Conservation (phyloP, 495 filamentous ascomycete genomes). For the Penicillium salamii region DNA sequence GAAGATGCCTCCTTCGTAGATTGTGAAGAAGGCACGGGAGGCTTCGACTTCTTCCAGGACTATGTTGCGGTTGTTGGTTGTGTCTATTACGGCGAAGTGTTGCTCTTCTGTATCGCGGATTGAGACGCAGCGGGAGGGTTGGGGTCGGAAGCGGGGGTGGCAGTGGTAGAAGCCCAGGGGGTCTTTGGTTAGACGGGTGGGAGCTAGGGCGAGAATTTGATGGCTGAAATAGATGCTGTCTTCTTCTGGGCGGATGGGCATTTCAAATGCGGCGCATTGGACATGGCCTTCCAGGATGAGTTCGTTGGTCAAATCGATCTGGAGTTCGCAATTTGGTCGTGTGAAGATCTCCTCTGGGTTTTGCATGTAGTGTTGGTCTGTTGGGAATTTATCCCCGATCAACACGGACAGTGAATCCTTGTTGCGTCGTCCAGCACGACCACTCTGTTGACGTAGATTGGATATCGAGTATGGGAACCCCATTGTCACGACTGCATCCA, state of each 20-base stretch:
- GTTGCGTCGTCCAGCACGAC: slow-evolving; percentile 86
- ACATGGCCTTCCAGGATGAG: slow-evolving; percentile 90
- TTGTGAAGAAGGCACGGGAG: slow-evolving; percentile 88
- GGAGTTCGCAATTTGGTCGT: slow-evolving; percentile 81
- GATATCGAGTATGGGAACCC: slow-evolving; percentile 96
- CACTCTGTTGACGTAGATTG: slow-evolving; percentile 92
- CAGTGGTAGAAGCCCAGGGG: slow-evolving; percentile 83
- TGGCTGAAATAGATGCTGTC: slow-evolving; percentile 79
- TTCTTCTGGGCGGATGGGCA: slow-evolving; percentile 77
- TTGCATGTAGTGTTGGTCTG: slow-evolving; percentile 95
- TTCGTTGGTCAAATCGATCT: slow-evolving; percentile 87
- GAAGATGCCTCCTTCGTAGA: slow-evolving; percentile 98
- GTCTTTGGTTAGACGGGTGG: slow-evolving; percentile 72
- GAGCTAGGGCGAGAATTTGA: slow-evolving; percentile 68
- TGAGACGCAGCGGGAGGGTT: slow-evolving; percentile 76
- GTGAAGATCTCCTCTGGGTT: slow-evolving; percentile 97
- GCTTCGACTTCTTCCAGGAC: slow-evolving; percentile 96
- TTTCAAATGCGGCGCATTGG: slow-evolving; percentile 93
- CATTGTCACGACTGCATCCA: slow-evolving; percentile 91
- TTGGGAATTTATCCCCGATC: slow-evolving; percentile 87
- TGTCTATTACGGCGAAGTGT: slow-evolving; percentile 91
- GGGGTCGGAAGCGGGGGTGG: slow-evolving; percentile 81
- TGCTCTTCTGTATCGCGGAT: slow-evolving; percentile 92
- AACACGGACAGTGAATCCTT: slow-evolving; percentile 91
- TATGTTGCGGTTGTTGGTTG: slow-evolving; percentile 73